Base-by-base conservation (phyloP, 176 grass and related monocot genomes). In the Triticum turgidum region DNA sequence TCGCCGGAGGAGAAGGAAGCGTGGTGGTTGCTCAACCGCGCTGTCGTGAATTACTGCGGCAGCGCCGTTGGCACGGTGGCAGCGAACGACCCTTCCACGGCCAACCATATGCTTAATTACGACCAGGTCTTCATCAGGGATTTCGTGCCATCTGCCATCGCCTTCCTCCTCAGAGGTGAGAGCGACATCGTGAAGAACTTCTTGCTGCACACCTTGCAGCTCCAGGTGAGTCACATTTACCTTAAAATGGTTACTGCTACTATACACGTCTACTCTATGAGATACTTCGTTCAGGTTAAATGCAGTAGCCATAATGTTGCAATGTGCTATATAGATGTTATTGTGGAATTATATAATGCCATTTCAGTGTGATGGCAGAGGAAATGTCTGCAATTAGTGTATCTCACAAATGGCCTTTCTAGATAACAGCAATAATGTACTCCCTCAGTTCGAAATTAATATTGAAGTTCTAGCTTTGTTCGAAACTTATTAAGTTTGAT, bases 41-140 rank as follows among this genome's bases (percentile, higher is more conserved):
- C 94, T 6, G 87, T 93, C 35, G 90, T 99, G 11, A 96, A 86
- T 45, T 96, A 96, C 83, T 93, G 94, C 62, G 87, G 90, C 41
- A 94, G 82, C 11, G 82, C 92, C 3, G 90, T 99, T 15, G 97
- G 97, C 1, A 99, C 97, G 12, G 87, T 99, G 73, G 94, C 97
- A 1, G 92, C 97, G 21, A 96, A 99, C 81, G 94, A 96, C 65
- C 89, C 87, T 17, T 91, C 85, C 65, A 84, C 72, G 49, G 85
- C 72, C 21, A 96, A 88, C 79, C 97, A 96, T 49, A 95, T 93
- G 90, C 87, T 94, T 38, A 96, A 96, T 84, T 96, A 99, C 30
- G 97, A 99, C 49, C 97, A 99, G 87, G 92, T 99, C 32, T 94
- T 99, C 73, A 96, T 99, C 62, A 94, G 97, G 92, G 97, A 96